phyloP scores from a whole-genome alignment of 176 grass and related monocot species.

The Musa schizocarpa region DNA sequence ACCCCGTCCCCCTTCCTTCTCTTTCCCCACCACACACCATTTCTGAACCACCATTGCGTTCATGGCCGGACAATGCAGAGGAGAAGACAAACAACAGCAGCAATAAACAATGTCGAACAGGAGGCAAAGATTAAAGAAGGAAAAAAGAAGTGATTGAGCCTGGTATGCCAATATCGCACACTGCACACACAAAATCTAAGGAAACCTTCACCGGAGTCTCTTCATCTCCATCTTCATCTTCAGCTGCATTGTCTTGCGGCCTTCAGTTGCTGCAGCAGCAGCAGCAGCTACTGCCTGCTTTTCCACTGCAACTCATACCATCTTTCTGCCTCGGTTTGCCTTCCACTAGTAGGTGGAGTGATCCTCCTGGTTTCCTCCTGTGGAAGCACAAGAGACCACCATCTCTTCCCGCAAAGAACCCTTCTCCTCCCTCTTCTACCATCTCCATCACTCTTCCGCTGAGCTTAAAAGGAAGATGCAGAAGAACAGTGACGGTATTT shows the following conservation, averaged over 20 bases:
- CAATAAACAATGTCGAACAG: neutral
- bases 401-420: neutral
- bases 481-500: neutral
- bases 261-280: neutral
- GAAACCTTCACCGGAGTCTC: constrained; percentile 22
- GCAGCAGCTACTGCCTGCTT: neutral
- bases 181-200: constrained; percentile 28
- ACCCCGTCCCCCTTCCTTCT: no score
- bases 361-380: no score
- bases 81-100: neutral
- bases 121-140: neutral
- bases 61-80: neutral
- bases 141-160: constrained; percentile 61
- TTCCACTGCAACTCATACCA: neutral
- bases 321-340: neutral
- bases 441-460: neutral
- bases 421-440: neutral
- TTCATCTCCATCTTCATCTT: neutral
- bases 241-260: neutral
- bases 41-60: neutral
- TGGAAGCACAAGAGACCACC: neutral
- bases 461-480: neutral
- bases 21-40: no score
- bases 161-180: constrained; percentile 66
- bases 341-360: neutral